These are phyloP conservation scores for Calvatia gigantea DNA, from an alignment of 768 basidiomycete species.

Conservation along the genomic window DNA sequence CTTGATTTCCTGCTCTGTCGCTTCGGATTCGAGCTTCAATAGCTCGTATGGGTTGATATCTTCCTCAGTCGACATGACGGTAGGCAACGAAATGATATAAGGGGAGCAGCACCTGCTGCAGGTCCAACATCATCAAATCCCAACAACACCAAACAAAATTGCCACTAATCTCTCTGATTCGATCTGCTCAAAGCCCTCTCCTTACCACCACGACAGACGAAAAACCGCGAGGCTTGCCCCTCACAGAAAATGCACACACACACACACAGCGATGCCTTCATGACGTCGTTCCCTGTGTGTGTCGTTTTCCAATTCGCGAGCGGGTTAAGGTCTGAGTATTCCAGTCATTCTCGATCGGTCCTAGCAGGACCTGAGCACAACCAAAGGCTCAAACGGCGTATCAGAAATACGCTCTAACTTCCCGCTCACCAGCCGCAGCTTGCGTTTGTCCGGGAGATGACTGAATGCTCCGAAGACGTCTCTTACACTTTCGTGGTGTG, in stretches of 20 bases:
- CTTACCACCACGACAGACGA: conserved; percentile 27
- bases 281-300: background rate
- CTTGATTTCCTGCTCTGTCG: conserved; percentile 74
- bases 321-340: conserved; percentile 85
- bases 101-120: background rate
- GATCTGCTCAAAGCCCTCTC: conserved; percentile 5
- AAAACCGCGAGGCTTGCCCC: conserved; percentile 73
- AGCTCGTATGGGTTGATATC: conserved; percentile 75
- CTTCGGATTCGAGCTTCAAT: conserved; percentile 54
- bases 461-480: background rate
- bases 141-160: background rate
- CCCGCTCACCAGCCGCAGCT: background rate
- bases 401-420: conserved; percentile 51
- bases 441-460: background rate
- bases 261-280: background rate
- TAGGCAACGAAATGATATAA: background rate
- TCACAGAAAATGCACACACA: conserved; percentile 46
- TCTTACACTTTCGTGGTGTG: conserved; percentile 32
- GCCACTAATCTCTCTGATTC: background rate
- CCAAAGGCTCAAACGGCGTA: conserved; percentile 51
- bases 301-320: conserved; percentile 44
- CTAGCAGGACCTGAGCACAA: conserved; percentile 61
- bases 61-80: conserved; percentile 32
- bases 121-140: background rate
- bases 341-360: conserved; percentile 57